These are phyloP conservation scores for Mycena olivaceomarginata DNA, from an alignment of 768 basidiomycete species.

Conservation along the genomic window DNA sequence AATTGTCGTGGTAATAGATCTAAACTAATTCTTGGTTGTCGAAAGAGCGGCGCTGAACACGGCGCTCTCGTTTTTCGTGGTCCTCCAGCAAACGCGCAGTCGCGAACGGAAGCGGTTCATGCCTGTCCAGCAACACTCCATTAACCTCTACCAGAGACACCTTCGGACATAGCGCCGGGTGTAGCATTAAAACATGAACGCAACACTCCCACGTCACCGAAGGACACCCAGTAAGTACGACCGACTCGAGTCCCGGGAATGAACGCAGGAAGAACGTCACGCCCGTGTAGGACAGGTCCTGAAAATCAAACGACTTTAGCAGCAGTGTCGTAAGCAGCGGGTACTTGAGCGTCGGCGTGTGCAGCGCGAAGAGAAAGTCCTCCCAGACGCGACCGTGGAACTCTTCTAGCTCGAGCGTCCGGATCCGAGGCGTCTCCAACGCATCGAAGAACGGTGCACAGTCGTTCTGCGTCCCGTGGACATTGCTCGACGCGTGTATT, in stretches of 20 bases:
- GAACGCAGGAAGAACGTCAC: slow-evolving; percentile 20
- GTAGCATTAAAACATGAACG: slow-evolving; percentile 21
- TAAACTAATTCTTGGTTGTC: too few relatives aligned
- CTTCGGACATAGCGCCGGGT: slow-evolving; percentile 5
- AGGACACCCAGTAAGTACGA: slow-evolving; percentile 6
- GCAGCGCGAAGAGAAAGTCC: slow-evolving; percentile 34
- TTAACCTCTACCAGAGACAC: slow-evolving; percentile 22
- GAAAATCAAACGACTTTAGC: slow-evolving; percentile 28
- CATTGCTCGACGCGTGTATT: slow-evolving; percentile 21
- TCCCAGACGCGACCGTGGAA: slow-evolving; percentile 33
- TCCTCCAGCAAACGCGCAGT: slow-evolving; percentile 7
- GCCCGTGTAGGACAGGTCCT: background rate
- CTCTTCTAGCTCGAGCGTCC: slow-evolving; percentile 30
- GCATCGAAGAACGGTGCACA: slow-evolving; percentile 41
- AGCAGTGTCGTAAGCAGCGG: slow-evolving; percentile 17
- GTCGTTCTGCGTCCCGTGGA: slow-evolving; percentile 29
- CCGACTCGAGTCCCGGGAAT: slow-evolving; percentile 25
- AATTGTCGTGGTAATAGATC: too few relatives aligned
- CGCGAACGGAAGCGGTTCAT: slow-evolving; percentile 32
- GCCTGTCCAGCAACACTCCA: slow-evolving; percentile 16
- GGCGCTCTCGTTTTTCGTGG: background rate
- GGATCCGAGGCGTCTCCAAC: slow-evolving; percentile 30
- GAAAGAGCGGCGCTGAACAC: background rate
- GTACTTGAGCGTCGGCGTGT: slow-evolving; percentile 20
- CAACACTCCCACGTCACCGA: slow-evolving; percentile 22